phyloP scores from a whole-genome alignment of 768 basidiomycete genomes.

The Boletus sp. region DNA sequence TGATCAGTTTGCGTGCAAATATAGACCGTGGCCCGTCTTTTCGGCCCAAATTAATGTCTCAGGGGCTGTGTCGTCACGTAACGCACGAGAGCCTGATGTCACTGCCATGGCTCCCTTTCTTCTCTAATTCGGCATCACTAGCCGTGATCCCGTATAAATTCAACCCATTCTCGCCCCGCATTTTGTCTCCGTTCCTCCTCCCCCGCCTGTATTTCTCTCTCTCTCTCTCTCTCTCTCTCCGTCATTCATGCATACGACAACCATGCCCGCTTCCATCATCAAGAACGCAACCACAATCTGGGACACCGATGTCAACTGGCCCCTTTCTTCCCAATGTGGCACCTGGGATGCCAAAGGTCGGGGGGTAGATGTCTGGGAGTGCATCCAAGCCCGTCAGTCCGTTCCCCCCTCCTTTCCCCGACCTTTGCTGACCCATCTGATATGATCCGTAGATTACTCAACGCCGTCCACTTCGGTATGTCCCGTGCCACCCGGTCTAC shows the following conservation, averaged over 20 bases:
- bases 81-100: conserved; percentile 31
- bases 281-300: conserved; percentile 67
- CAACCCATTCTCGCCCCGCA: conserved; percentile 7
- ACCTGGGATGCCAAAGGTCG: conserved; percentile 65
- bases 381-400: conserved; percentile 67
- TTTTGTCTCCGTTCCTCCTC: conserved; percentile 4
- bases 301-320: conserved; percentile 67
- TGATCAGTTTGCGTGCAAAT: conserved; percentile 13
- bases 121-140: conserved; percentile 27
- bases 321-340: conserved; percentile 62
- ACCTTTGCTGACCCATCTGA: conserved; percentile 2
- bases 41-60: conserved; percentile 19
- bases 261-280: conserved; percentile 38
- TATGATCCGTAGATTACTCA: conserved; percentile 49
- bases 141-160: conserved; percentile 29
- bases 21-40: conserved; percentile 3
- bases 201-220: not conserved
- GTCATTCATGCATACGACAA: conserved; percentile 19
- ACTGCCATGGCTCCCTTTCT: conserved; percentile 29
- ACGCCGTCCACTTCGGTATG: conserved; percentile 44
- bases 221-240: not conserved
- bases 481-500: not conserved
- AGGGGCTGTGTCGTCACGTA: conserved; percentile 28
- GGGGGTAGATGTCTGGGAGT: conserved; percentile 76
- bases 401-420: no score